Evolutionary conservation across 1,139 yeast genomes (phyloP), one percentile per base, ranked within the genome.

Genomic region (Pichia inconspicua): DNA sequence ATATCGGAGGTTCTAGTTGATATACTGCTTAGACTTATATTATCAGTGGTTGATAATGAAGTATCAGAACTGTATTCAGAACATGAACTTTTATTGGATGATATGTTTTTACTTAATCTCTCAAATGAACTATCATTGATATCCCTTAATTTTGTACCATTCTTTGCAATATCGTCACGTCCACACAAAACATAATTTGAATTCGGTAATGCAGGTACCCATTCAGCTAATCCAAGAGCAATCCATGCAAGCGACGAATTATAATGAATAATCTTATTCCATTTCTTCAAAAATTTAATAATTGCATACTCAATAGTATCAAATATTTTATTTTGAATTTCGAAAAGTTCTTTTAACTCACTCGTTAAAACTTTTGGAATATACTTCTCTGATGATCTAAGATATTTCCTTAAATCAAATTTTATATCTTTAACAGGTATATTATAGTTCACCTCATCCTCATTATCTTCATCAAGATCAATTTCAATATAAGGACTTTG

Each of bases 161-260:
- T 63, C 47, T 61, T 63, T 14, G 66, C 64, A 46, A 62, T 53
- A 48, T 63, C 64, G 50, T 64, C 71, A 47, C 66, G 59, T 5
- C 73, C 73, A 56, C 70, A 62, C 9, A 70, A 53, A 3, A 70
- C 72, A 54, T 62, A 67, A 46, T 64, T 65, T 2, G 71, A 66
- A 44, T 61, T 57, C 5, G 47, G 45, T 17, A 72, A 58, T 1
- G 88, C 86, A 8, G 95, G 94, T 36, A 84, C 75, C 95, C 96
- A 88, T 64, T 88, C 96, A 1, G 96, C 94, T 46, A 90, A 69
- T 10, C 89, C 89, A 42, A 87, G 68, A 0, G 96, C 97, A 25
- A 86, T 78, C 95, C 96, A 89, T 1, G 92, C 74, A 60, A 88
- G 72, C 0, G 94, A 89, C 45, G 83, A 75, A 64, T 87, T 95